Conservation (phyloP, 1,284 basidiomycete species). For the Microbotryum silenes-acaulis region DNA sequence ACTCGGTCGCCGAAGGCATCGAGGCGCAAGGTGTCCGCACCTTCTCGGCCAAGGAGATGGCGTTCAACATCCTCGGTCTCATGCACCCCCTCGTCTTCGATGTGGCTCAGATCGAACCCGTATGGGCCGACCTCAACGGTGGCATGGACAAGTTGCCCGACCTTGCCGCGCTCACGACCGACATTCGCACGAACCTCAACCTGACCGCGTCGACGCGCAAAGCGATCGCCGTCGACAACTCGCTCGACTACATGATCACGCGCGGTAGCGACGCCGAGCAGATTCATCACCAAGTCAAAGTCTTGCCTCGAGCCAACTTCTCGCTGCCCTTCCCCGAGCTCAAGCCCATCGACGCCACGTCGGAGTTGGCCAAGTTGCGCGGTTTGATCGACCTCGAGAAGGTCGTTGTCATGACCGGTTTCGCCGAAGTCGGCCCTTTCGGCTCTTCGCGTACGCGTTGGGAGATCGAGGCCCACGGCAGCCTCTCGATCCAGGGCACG, state of each 20-base stretch:
- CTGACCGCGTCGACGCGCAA: constrained; percentile 82
- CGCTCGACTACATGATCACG: constrained; percentile 85
- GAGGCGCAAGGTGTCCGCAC: constrained; percentile 91
- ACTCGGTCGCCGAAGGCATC: constrained; percentile 88
- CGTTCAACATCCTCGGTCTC: constrained; percentile 93
- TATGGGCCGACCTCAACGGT: constrained; percentile 95
- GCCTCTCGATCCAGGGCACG: constrained; percentile 91
- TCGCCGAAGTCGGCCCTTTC: constrained; percentile 98
- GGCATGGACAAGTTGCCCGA: constrained; percentile 96
- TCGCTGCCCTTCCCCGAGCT: constrained; percentile 84
- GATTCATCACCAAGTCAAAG: constrained; percentile 82
- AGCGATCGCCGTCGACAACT: constrained; percentile 86
- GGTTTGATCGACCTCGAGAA: constrained; percentile 91
- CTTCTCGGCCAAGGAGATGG: constrained; percentile 99
- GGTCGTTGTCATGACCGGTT: constrained; percentile 91
- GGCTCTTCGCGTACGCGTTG: constrained; percentile 96
- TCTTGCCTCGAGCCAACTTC: constrained; percentile 95
- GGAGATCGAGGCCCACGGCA: constrained; percentile 95
- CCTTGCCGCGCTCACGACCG: constrained; percentile 79
- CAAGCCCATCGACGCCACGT: constrained; percentile 51
- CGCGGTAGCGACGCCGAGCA: constrained; percentile 90
- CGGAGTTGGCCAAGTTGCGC: constrained; percentile 65
- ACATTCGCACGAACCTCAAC: constrained; percentile 69
- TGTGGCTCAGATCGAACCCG: constrained; percentile 98
- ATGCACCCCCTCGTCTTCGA: constrained; percentile 99